Evolutionary conservation across 495 filamentous ascomycete genomes (phyloP), one percentile per base, ranked within the genome.

Genomic region (Parathielavia appendiculata): DNA sequence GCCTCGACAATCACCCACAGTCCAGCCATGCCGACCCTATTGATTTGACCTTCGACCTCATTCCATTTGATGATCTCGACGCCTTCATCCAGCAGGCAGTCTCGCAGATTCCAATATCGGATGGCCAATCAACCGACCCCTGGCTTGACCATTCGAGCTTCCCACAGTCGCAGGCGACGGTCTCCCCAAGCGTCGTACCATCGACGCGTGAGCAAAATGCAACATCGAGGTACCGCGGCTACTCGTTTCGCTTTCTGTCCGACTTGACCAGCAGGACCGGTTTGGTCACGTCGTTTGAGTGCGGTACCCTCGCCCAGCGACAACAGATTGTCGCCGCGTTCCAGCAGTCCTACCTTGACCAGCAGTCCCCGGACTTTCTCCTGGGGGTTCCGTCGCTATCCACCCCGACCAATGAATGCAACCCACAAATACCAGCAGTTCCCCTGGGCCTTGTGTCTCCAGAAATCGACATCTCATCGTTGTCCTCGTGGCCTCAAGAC

Each of bases 251-350:
- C 22, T 70, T 68, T 16, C 58, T 70, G 16, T 62, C 60, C 50
- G 61, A 66, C 59, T 70, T 70, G 54, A 70, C 67, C 13, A 70
- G 67, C 55, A 44, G 65, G 32, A 66, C 63, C 1, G 67, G 67
- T 5, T 44, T 70, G 13, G 65, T 68, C 14, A 57, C 63, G 13
- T 70, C 67, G n/a, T 70, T 70, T 36, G 67, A 70, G 13, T 70
- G 67, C 17, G 67, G 56, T n/a, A 66, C 67, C 16, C 59, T 68
- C 5, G 36, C 44, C 14, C 63, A 68, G 19, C 50, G 67, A 6
- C 58, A 64, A 19, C 63, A 67, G 49, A 57, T 70, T 43, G 63
- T 70, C 3, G 35, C 63, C 1, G 35, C 51, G 1, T 70, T 66
- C 22, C 36, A 68, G 10, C 44, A 54, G 16, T 46, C 60, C 0